Evolutionary conservation across 2,329 filamentous ascomycete species (phyloP), one percentile per base, ranked within the genome.

Genomic region (Trichoderma pleuroti): DNA sequence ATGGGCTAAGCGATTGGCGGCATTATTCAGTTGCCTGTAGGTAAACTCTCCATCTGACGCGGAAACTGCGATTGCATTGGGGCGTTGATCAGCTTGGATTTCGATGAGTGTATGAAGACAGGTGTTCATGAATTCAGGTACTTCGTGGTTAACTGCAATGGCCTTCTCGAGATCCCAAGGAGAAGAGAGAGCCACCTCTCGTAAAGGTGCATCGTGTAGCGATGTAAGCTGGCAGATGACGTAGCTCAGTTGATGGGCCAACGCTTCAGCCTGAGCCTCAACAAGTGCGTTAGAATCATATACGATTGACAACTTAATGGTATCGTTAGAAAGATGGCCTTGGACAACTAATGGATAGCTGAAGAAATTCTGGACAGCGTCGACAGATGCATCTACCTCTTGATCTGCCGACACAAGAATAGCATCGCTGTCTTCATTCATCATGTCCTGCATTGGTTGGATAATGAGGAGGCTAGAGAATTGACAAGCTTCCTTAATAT

Each of bases 11-110:
- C 65, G 62, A 34, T 70, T 70, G 11, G 68, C 42, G 12, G 69
- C 68, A 3, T 14, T 18, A 12, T 73, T 39, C 26, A 83, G 74
- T 42, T 84, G 77, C 49, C 74, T 59, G 70, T 83, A 84, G 6
- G 81, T 82, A 81, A 79, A 62, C 74, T 70, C 16, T 80, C 82
- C 71, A 36, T 72, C 70, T 39, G 67, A 70, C 5, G 67, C 60
- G 1, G 30, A 26, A 16, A 70, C 36, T 0, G 68, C 68, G 18
- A 39, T 28, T 18, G 65, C 59, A 36, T 71, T 16, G 4, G 70
- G 70, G 9, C 12, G 46, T 14, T 30, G 30, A 5, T 16, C 5
- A 5, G 70, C 70, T 39, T 64, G 65, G 7, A 18, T 30, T 34
- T 69, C 65, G 49, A 71, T 46, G 21, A 71, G 36, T 24, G 61